Conservation (phyloP, 2,329 filamentous ascomycete species). For the Pseudocercospora macadamiae region DNA sequence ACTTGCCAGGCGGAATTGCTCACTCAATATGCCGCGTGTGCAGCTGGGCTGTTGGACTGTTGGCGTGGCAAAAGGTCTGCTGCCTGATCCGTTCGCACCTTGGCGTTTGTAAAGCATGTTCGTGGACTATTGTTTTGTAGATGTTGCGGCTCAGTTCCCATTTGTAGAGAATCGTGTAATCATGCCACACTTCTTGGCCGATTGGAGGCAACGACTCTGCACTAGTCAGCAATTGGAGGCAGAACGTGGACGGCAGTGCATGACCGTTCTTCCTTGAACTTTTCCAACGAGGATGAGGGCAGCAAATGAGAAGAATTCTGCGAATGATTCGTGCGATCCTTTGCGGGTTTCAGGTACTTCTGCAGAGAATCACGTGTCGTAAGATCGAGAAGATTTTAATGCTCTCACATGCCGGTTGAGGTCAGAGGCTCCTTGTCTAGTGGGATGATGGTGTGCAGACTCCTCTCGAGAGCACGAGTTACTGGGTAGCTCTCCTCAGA, state of each 20-base stretch:
- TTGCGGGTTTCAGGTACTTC: neutral
- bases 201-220: constrained; percentile 19
- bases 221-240: constrained; percentile 18
- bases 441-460: constrained; percentile 2
- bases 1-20: too few species aligned
- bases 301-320: neutral
- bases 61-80: neutral
- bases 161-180: constrained; percentile 6
- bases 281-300: neutral
- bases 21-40: too few species aligned
- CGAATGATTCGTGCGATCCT: constrained; percentile 3
- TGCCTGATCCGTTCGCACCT: neutral
- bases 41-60: neutral
- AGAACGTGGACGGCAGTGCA: constrained; percentile 13
- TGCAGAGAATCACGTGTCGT: constrained; percentile 11
- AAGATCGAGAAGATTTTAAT: neutral
- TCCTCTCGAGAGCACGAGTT: neutral
- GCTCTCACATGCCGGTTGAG: constrained; percentile 8
- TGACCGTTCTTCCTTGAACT: constrained; percentile 3
- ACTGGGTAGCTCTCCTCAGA: neutral
- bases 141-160: constrained; percentile 1
- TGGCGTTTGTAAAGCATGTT: neutral
- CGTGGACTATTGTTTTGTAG: neutral
- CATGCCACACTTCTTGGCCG: constrained; percentile 19
- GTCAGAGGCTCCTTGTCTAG: constrained; percentile 11